Conservation (phyloP, 108 stramenopile species). For the Skeletonema costatum region DNA sequence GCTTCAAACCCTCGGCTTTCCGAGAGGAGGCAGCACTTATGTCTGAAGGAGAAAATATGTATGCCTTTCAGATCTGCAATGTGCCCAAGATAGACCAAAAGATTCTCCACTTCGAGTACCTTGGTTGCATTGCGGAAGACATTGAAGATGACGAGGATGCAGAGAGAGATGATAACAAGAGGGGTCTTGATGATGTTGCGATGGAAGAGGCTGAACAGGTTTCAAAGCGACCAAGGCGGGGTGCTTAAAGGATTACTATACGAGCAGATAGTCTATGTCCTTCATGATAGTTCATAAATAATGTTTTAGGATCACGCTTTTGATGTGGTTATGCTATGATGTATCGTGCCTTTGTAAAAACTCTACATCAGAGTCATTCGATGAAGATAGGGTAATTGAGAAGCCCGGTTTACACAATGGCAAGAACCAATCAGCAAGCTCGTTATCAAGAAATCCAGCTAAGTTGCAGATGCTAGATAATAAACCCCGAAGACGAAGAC, state of each 20-base stretch:
- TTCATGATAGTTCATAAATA: slow-evolving; percentile 1
- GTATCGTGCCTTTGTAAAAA: too few relatives aligned
- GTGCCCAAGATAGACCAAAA: slow-evolving; percentile 64
- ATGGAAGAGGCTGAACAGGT: background rate
- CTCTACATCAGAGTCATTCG: too few relatives aligned
- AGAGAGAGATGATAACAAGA: slow-evolving; percentile 36
- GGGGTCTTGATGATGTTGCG: slow-evolving; percentile 17
- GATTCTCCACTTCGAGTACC: slow-evolving; percentile 71
- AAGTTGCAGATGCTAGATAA: too few relatives aligned
- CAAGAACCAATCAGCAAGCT: too few relatives aligned
- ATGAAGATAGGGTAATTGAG: too few relatives aligned
- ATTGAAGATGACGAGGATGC: slow-evolving; percentile 46
- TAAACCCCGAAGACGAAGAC: too few relatives aligned
- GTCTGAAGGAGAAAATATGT: slow-evolving; percentile 89
- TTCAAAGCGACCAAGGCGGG: background rate
- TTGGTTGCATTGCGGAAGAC: slow-evolving; percentile 82
- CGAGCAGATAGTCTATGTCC: background rate
- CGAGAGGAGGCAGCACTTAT: slow-evolving; percentile 82
- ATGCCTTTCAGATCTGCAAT: slow-evolving; percentile 84
- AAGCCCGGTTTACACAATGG: too few relatives aligned
- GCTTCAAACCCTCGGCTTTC: slow-evolving; percentile 87
- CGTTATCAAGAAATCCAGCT: too few relatives aligned
- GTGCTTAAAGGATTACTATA: background rate
- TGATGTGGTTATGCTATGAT: too few relatives aligned
- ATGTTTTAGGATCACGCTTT: background rate